Evolutionary conservation across 805 yeast genomes (phyloP).

Genomic region (Phaffomyces opuntiae): DNA sequence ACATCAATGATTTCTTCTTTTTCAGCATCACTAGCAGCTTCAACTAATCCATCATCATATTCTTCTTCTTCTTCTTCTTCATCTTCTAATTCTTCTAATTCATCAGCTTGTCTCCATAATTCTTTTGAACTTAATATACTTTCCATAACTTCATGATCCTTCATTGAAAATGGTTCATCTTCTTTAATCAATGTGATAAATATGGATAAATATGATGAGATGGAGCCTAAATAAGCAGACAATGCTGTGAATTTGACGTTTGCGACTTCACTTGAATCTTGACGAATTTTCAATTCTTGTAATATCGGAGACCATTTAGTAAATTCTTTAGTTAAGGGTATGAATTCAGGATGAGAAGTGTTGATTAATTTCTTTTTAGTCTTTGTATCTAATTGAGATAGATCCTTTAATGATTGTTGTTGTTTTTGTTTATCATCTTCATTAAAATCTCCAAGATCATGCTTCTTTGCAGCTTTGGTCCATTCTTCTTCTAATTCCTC

Average conservation of each 20-base stretch:
- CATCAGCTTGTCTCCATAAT: conserved; percentile 79
- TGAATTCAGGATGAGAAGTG: conserved; percentile 73
- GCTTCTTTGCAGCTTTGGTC: conserved; percentile 51
- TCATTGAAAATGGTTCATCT: conserved; percentile 59
- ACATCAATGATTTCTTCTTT: conserved; percentile 6
- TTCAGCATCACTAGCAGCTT: conserved; percentile 2
- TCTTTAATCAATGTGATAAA: conserved; percentile 49
- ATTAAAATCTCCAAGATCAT: conserved; percentile 29
- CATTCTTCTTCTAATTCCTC: conserved; percentile 79
- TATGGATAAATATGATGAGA: conserved; percentile 72
- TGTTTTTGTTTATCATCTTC: conserved; percentile 11
- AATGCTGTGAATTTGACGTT: conserved; percentile 62
- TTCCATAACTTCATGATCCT: conserved; percentile 88
- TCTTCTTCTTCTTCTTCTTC: not conserved
- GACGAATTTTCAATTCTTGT: conserved; percentile 27
- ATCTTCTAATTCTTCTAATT: conserved; percentile 29
- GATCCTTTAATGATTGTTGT: conserved; percentile 34
- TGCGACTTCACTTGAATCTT: conserved; percentile 28
- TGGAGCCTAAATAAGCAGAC: conserved; percentile 70
- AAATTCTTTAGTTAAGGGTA: conserved; percentile 66
- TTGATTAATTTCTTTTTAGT: conserved; percentile 49
- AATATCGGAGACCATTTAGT: conserved; percentile 35
- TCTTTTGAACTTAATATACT: conserved; percentile 75
- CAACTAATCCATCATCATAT: conserved; percentile 7
- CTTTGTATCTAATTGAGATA: conserved; percentile 41